A percentile compares a stretch with the other conserved stretches of the same genome.
Conservation (phyloP, 2,329 filamentous ascomycete species). For the Botrytis fabae region DNA sequence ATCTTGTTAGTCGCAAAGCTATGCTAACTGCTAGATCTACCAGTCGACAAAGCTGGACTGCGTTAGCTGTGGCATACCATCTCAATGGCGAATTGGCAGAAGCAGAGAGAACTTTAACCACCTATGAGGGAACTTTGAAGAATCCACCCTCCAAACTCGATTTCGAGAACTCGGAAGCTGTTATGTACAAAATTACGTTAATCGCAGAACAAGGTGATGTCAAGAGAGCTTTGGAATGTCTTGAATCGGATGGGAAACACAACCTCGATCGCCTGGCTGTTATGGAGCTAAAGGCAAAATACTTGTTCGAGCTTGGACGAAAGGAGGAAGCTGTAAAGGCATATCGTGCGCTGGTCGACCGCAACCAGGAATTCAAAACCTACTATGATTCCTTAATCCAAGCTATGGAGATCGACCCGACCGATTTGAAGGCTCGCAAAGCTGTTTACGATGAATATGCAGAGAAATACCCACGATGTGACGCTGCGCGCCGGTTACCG, state of each 20-base stretch:
- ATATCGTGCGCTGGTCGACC: constrained; percentile 77
- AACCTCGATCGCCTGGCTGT: constrained; percentile 82
- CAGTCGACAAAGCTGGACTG: constrained; percentile 93
- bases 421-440: constrained; percentile 64
- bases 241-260: constrained; percentile 73
- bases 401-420: constrained; percentile 62
- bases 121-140: constrained; percentile 92
- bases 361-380: constrained; percentile 81
- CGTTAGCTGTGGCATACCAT: constrained; percentile 91
- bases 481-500: constrained; percentile 82
- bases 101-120: constrained; percentile 87
- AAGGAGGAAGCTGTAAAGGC: constrained; percentile 80
- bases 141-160: constrained; percentile 73
- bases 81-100: constrained; percentile 80
- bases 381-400: constrained; percentile 82
- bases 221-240: constrained; percentile 80
- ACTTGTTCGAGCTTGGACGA: constrained; percentile 73
- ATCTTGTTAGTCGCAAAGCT: constrained; percentile 81
- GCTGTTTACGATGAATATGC: constrained; percentile 81
- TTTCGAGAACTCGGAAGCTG: constrained; percentile 89
- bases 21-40: constrained; percentile 86
- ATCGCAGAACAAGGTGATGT: constrained; percentile 88
- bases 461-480: constrained; percentile 75
- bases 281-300: constrained; percentile 82
- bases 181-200: constrained; percentile 92